Conservation (phyloP, 139 green algal genomes). For the Chlorella sp. region DNA sequence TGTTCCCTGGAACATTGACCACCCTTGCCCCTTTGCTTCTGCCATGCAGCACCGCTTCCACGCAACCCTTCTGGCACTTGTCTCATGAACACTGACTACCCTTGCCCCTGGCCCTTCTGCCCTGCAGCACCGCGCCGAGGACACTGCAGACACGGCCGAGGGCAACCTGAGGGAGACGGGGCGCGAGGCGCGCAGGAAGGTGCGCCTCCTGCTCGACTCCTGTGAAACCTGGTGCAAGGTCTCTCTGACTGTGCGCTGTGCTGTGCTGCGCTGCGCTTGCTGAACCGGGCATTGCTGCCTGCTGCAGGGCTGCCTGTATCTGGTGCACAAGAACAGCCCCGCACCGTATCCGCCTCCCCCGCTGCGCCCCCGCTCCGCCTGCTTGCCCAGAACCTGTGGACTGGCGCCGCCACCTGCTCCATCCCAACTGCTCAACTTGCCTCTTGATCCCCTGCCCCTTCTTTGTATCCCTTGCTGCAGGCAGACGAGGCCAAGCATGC, state of each 20-base stretch:
- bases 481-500: constrained; percentile 7
- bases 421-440: background rate
- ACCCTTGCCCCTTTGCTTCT: too few species aligned
- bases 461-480: background rate
- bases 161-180: background rate
- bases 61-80: too few species aligned
- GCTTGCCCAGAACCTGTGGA: background rate
- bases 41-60: too few species aligned
- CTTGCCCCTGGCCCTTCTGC: background rate
- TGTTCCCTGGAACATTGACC: too few species aligned
- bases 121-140: constrained; percentile 3
- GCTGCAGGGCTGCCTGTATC: too few species aligned
- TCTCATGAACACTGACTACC: too few species aligned
- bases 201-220: background rate
- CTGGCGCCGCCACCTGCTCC: background rate
- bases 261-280: too few species aligned
- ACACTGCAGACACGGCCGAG: background rate
- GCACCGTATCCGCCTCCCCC: too few species aligned
- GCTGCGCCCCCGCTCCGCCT: background rate
- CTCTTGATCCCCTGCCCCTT: background rate
- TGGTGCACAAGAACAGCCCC: too few species aligned
- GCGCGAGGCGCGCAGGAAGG: constrained; percentile 4
- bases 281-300: too few species aligned
- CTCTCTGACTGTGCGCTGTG: too few species aligned
- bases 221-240: too few species aligned